phyloP scores from a whole-genome alignment of 371 early-diverging fungal species.

The Sanchytrium tribonematis region DNA sequence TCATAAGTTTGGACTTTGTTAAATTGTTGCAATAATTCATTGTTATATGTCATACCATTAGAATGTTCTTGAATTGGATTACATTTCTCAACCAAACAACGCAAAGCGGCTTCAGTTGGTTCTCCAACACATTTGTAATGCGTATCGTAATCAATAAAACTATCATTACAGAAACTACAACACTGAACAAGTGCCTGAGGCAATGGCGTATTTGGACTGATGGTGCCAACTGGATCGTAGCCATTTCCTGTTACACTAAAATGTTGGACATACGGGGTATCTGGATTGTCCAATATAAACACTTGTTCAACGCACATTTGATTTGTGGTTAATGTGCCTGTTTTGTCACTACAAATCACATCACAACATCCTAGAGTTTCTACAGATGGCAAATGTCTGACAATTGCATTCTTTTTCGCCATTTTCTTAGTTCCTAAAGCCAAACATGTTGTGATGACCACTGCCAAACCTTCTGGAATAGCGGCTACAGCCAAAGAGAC shows the following conservation, averaged over 20 bases:
- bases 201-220: slow-evolving; percentile 21
- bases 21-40: neutral
- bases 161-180: slow-evolving; percentile 72
- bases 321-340: slow-evolving; percentile 94
- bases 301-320: slow-evolving; percentile 68
- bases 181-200: slow-evolving; percentile 44
- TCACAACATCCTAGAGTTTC: slow-evolving; percentile 89
- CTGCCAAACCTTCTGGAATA: slow-evolving; percentile 92
- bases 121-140: slow-evolving; percentile 52
- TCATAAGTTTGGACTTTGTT: slow-evolving; percentile 32
- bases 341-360: slow-evolving; percentile 94
- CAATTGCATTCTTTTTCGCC: slow-evolving; percentile 87
- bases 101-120: slow-evolving; percentile 94
- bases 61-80: neutral
- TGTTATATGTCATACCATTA: neutral
- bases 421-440: slow-evolving; percentile 85
- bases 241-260: slow-evolving; percentile 16
- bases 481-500: slow-evolving; percentile 96
- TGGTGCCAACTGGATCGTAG: slow-evolving; percentile 9
- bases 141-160: slow-evolving; percentile 38
- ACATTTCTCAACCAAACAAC: slow-evolving; percentile 59
- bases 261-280: slow-evolving; percentile 49
- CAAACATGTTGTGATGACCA: slow-evolving; percentile 85
- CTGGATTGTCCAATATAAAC: slow-evolving; percentile 34
- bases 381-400: slow-evolving; percentile 61